phyloP scores from a whole-genome alignment of 495 filamentous ascomycete species.

The Podospora pseudoanserina region DNA sequence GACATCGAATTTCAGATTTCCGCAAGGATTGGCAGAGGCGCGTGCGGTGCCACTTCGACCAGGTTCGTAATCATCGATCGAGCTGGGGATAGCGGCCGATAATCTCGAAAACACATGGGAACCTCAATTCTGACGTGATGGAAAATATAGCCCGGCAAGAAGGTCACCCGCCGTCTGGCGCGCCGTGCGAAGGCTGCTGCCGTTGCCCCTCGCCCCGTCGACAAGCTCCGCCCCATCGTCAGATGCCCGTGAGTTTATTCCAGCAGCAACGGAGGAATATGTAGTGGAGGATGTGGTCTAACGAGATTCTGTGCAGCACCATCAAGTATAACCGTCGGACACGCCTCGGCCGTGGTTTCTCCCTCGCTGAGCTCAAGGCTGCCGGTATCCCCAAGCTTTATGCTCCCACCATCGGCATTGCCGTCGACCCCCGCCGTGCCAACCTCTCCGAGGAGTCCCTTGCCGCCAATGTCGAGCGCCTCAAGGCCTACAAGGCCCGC shows the following conservation, averaged over 20 bases:
- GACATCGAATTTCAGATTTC: slow-evolving; percentile 66
- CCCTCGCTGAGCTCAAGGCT: slow-evolving; percentile 95
- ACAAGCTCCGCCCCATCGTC: slow-evolving; percentile 93
- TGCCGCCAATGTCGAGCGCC: slow-evolving; percentile 87
- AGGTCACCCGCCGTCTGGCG: slow-evolving; percentile 82
- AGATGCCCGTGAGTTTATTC: slow-evolving; percentile 64
- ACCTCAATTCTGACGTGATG: slow-evolving; percentile 35
- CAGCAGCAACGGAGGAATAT: not conserved
- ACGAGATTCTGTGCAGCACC: slow-evolving; percentile 35
- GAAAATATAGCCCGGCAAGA: slow-evolving; percentile 81
- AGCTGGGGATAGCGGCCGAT: slow-evolving; percentile 6
- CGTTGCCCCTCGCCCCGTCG: slow-evolving; percentile 92
- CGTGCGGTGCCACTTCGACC: slow-evolving; percentile 97
- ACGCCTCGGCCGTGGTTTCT: slow-evolving; percentile 94
- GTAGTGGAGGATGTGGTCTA: slow-evolving; percentile 16
- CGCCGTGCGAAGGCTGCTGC: slow-evolving; percentile 88
- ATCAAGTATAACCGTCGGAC: slow-evolving; percentile 99
- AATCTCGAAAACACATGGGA: slow-evolving; percentile 7
- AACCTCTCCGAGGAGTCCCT: slow-evolving; percentile 95
- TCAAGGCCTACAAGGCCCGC: slow-evolving; percentile 90
- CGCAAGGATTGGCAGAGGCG: slow-evolving; percentile 99
- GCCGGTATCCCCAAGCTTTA: slow-evolving; percentile 93
- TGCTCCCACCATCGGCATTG: slow-evolving; percentile 91
- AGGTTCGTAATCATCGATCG: slow-evolving; percentile 59
- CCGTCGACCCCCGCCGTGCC: slow-evolving; percentile 91